Conservation (phyloP, 164 flowering plant species). For the Protea cynaroides region DNA sequence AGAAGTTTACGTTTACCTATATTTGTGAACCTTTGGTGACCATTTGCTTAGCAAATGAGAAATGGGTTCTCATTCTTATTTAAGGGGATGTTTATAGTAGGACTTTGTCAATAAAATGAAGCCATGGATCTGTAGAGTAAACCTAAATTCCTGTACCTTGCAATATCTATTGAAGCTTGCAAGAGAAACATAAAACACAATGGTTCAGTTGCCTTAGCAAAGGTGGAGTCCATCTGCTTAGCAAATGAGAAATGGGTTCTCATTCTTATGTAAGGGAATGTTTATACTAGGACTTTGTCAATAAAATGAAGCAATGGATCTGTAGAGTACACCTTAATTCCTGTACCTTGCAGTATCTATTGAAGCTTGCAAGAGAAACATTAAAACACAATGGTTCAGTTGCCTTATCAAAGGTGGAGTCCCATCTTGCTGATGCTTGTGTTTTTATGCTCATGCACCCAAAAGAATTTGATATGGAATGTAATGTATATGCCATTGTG, state of each 20-base stretch:
- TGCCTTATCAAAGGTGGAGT: conserved; percentile 79
- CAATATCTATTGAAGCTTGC: conserved; percentile 93
- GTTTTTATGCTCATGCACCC: conserved; percentile 88
- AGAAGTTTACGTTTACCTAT: too few relatives aligned
- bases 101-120: neutral
- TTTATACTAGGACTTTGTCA: neutral
- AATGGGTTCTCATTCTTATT: neutral
- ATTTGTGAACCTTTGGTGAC: neutral
- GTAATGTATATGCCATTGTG: conserved; percentile 6
- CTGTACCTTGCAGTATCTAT: conserved; percentile 55
- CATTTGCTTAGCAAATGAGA: neutral
- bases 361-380: conserved; percentile 91
- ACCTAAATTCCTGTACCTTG: conserved; percentile 13
- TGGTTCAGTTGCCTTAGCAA: conserved; percentile 77
- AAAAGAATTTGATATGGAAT: conserved; percentile 97
- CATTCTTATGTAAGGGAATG: neutral
- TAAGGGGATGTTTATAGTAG: neutral
- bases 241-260: neutral
- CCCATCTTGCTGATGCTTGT: conserved; percentile 89
- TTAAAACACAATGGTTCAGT: conserved; percentile 93
- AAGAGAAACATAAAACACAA: conserved; percentile 86
- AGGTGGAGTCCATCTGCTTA: conserved; percentile 56
- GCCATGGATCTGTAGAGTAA: neutral
- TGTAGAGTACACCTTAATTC: neutral
- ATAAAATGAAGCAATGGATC: neutral